Conservation (phyloP, 306 rosid species). For the Casuarina glauca region DNA sequence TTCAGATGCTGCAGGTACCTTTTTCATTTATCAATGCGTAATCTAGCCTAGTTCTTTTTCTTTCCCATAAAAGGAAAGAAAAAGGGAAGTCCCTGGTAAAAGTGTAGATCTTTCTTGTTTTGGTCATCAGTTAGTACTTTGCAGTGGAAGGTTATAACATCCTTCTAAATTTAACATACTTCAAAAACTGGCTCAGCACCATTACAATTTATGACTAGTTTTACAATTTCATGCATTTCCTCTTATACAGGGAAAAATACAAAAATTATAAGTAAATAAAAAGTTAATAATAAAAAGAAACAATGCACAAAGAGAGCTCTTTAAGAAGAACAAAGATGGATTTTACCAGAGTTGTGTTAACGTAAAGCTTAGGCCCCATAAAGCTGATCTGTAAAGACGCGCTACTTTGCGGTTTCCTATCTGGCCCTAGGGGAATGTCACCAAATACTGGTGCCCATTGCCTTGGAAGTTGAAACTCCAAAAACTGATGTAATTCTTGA, state of each 20-base stretch:
- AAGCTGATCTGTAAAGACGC: constrained; percentile 82
- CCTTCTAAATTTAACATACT: not conserved
- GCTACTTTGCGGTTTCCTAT: constrained; percentile 51
- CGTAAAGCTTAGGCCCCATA: constrained; percentile 90
- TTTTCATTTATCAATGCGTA: not conserved
- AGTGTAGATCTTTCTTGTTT: not conserved
- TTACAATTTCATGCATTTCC: not conserved
- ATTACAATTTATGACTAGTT: not conserved
- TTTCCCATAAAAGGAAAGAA: not conserved
- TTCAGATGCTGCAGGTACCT: not conserved
- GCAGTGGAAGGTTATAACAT: not conserved
- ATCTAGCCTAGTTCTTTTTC: not conserved
- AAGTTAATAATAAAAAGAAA: not conserved
- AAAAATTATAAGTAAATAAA: not conserved
- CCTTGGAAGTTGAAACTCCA: constrained; percentile 83
- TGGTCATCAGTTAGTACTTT: not conserved
- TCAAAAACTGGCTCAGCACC: not conserved
- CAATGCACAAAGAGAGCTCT: not conserved
- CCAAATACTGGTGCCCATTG: constrained; percentile 90
- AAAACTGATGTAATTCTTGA: constrained; percentile 72
- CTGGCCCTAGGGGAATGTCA: constrained; percentile 84
- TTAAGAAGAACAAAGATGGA: constrained; percentile 8
- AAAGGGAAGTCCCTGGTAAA: not conserved
- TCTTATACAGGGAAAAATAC: not conserved
- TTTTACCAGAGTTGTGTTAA: constrained; percentile 67